A percentile compares a stretch with the other conserved stretches of the same genome.
Conservation (phyloP, 2,329 filamentous ascomycete species). For the Verticillium alfalfae region DNA sequence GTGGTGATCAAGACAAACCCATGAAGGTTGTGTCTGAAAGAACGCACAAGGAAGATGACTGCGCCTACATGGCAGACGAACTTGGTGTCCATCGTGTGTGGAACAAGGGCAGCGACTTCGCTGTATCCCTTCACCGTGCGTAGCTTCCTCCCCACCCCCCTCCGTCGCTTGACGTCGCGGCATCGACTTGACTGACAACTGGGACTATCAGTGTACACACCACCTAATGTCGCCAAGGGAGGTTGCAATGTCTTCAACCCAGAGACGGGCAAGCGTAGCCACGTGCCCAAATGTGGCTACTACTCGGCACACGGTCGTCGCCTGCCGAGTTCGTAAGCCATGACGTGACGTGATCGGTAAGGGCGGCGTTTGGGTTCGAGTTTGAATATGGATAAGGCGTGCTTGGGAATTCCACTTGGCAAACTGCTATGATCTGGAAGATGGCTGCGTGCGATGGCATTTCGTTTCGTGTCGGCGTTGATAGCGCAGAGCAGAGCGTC, state of each 20-base stretch:
- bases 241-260: constrained; percentile 81
- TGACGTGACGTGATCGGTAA: background rate
- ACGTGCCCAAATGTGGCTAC: constrained; percentile 66
- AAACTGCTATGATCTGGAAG: no score
- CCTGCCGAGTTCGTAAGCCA: constrained; percentile 32
- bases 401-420: constrained; percentile 2
- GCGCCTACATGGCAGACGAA: constrained; percentile 89
- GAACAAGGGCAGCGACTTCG: constrained; percentile 70
- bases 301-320: constrained; percentile 57
- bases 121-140: constrained; percentile 68
- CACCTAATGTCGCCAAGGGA: constrained; percentile 77
- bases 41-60: constrained; percentile 63
- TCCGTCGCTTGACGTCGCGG: background rate
- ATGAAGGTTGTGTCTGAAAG: constrained; percentile 58
- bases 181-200: constrained; percentile 4
- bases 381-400: background rate
- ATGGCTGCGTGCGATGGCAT: background rate
- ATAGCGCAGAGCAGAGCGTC: background rate
- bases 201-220: constrained; percentile 63
- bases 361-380: background rate
- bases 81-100: constrained; percentile 79
- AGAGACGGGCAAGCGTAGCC: constrained; percentile 66
- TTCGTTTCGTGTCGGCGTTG: background rate
- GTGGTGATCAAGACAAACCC: constrained; percentile 9
- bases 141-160: background rate